These are phyloP conservation scores for Flagelloscypha sp. DNA, from an alignment of 768 basidiomycete genomes.

Conservation along the genomic window DNA sequence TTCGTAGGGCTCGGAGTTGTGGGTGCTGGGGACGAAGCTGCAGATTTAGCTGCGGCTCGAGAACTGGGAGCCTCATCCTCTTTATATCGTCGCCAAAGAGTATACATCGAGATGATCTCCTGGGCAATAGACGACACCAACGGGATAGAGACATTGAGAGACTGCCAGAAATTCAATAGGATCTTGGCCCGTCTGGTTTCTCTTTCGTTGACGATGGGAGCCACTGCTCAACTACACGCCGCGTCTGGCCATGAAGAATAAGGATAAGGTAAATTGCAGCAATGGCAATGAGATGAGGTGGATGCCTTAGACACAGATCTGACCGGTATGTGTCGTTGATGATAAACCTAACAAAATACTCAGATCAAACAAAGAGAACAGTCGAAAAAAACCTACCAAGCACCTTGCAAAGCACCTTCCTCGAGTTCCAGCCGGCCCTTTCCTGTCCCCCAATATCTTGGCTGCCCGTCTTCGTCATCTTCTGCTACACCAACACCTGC, in stretches of 20 bases:
- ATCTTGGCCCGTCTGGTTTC: conserved; percentile 55
- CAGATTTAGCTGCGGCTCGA: neutral
- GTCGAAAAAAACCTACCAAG: conserved; percentile 54
- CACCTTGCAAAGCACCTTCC: conserved; percentile 75
- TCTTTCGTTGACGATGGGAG: conserved; percentile 10
- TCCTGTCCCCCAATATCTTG: conserved; percentile 73
- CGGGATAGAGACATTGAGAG: conserved; percentile 77
- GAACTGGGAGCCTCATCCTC: conserved; percentile 46
- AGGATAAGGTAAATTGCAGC: conserved; percentile 87
- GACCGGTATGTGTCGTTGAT: conserved; percentile 96
- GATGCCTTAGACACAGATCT: conserved; percentile 87
- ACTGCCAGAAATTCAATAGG: conserved; percentile 76
- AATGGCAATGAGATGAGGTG: conserved; percentile 90
- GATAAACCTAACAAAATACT: conserved; percentile 59
- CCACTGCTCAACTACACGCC: conserved; percentile 18
- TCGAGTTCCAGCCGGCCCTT: conserved; percentile 71
- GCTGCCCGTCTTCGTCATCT: conserved; percentile 40
- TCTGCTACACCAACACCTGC: conserved; percentile 46
- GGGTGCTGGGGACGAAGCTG: neutral
- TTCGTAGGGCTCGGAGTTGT: neutral
- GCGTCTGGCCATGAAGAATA: conserved; percentile 57
- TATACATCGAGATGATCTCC: conserved; percentile 85
- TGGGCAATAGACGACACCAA: conserved; percentile 80
- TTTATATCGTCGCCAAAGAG: conserved; percentile 80
- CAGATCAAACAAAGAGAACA: neutral